Evolutionary conservation across 2,329 filamentous ascomycete genomes (phyloP).

Genomic region (Monilinia vaccinii-corymbosi): DNA sequence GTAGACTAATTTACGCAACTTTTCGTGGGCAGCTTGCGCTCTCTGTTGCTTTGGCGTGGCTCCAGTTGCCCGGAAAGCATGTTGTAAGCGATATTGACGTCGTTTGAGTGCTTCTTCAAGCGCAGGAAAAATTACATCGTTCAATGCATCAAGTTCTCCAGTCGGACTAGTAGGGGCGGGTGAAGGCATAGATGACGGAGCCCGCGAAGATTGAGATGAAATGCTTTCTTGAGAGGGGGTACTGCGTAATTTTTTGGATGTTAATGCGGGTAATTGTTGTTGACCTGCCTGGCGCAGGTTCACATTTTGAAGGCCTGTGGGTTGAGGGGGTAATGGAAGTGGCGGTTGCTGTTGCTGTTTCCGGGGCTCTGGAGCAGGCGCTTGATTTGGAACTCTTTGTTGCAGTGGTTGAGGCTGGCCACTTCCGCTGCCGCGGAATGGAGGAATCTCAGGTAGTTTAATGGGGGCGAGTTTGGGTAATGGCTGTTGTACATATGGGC

Average conservation of each 20-base stretch:
- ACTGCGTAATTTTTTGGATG: slow-evolving; percentile 28
- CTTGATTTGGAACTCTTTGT: slow-evolving; percentile 25
- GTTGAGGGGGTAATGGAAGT: slow-evolving; percentile 15
- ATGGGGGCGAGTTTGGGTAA: slow-evolving; percentile 30
- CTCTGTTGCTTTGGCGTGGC: slow-evolving; percentile 57
- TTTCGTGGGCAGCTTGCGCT: slow-evolving; percentile 66
- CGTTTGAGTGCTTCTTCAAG: slow-evolving; percentile 84
- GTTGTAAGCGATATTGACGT: slow-evolving; percentile 50
- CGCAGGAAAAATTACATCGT: slow-evolving; percentile 86
- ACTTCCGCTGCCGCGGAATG: slow-evolving; percentile 29
- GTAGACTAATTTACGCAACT: slow-evolving; percentile 69
- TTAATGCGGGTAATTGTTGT: slow-evolving; percentile 27
- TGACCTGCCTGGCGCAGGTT: slow-evolving; percentile 23
- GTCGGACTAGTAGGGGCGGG: slow-evolving; percentile 48
- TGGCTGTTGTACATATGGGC: slow-evolving; percentile 28
- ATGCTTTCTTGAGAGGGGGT: slow-evolving; percentile 27
- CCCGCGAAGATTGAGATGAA: slow-evolving; percentile 21
- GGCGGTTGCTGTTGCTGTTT: slow-evolving; percentile 26
- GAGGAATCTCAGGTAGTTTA: slow-evolving; percentile 31
- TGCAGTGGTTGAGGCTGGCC: slow-evolving; percentile 21
- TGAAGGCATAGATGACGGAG: slow-evolving; percentile 45
- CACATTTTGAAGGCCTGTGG: slow-evolving; percentile 22
- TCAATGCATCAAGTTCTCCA: slow-evolving; percentile 74
- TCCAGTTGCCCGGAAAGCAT: slow-evolving; percentile 29
- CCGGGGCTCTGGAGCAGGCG: slow-evolving; percentile 20